These are phyloP conservation scores for Coriaria nepalensis DNA, from an alignment of 306 rosid genomes.

Conservation along the genomic window DNA sequence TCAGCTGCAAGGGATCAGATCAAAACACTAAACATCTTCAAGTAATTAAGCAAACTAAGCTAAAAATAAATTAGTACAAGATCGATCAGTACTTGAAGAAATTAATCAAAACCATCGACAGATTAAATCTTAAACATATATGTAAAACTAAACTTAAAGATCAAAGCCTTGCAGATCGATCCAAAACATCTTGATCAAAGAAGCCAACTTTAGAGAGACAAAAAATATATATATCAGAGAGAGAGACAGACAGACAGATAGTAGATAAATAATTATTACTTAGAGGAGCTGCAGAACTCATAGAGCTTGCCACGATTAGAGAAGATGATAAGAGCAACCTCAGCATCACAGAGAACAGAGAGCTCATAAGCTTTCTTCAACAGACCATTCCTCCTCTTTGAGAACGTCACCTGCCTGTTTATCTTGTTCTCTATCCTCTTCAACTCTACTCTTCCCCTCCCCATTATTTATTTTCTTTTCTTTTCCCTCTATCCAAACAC, in stretches of 20 bases:
- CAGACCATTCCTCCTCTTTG: slow-evolving; percentile 85
- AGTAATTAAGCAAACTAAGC: too few relatives aligned
- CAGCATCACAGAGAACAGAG: slow-evolving; percentile 84
- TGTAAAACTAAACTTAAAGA: too few relatives aligned
- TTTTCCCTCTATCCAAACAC: too few relatives aligned
- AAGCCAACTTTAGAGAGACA: too few relatives aligned
- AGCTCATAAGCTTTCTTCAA: slow-evolving; percentile 91
- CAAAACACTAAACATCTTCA: too few relatives aligned
- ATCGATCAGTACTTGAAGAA: too few relatives aligned
- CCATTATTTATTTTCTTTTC: slow-evolving; percentile 23
- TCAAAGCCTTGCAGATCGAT: too few relatives aligned
- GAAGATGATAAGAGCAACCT: slow-evolving; percentile 87
- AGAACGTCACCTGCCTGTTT: slow-evolving; percentile 92
- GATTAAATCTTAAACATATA: too few relatives aligned
- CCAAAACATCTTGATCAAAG: too few relatives aligned
- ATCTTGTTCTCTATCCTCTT: slow-evolving; percentile 96
- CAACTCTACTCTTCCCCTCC: slow-evolving; percentile 91
- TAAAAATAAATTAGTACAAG: too few relatives aligned
- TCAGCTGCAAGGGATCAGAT: too few relatives aligned
- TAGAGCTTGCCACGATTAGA: slow-evolving; percentile 87
- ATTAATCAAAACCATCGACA: too few relatives aligned
- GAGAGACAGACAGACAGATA: slow-evolving; percentile 6
- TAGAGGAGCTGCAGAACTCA: slow-evolving; percentile 73
- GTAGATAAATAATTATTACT: slow-evolving; percentile 26
- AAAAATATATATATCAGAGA: background rate